Evolutionary conservation across 306 rosid genomes (phyloP).

Genomic region (Lathyrus tuberosus): DNA sequence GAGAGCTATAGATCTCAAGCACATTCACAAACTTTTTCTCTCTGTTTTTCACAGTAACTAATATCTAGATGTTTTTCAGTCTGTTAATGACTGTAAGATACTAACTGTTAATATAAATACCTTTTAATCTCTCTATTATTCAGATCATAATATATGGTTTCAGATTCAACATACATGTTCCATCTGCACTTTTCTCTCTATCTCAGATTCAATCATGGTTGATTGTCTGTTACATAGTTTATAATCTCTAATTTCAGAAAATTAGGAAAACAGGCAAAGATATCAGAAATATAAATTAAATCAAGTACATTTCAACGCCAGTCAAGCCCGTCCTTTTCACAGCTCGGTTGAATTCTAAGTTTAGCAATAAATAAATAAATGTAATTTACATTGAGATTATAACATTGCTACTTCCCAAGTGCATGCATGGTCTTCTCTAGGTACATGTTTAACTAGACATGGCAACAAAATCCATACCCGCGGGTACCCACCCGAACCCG

Average conservation of each 20-base stretch:
- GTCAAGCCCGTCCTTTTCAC: slow-evolving; percentile 4
- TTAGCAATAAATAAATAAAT: neutral
- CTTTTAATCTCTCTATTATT: slow-evolving; percentile 1
- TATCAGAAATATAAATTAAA: neutral
- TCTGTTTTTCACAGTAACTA: no score
- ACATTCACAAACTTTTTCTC: no score
- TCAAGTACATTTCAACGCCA: neutral
- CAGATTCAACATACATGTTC: slow-evolving; percentile 1
- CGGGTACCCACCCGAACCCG: no score
- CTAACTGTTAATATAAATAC: neutral
- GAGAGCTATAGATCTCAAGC: no score
- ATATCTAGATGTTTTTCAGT: neutral
- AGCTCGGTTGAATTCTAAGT: neutral
- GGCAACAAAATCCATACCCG: no score
- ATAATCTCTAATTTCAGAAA: neutral
- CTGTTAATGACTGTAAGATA: neutral
- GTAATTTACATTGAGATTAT: neutral
- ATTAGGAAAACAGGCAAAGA: neutral
- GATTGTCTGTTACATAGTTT: neutral
- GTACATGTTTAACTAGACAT: neutral
- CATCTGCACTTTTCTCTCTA: neutral
- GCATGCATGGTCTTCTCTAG: slow-evolving; percentile 9
- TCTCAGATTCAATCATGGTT: neutral
- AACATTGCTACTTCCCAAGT: neutral
- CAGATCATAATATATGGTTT: neutral